These are phyloP conservation scores for Cinnamomum chago DNA, from an alignment of 164 flowering plant species.

Conservation along the genomic window DNA sequence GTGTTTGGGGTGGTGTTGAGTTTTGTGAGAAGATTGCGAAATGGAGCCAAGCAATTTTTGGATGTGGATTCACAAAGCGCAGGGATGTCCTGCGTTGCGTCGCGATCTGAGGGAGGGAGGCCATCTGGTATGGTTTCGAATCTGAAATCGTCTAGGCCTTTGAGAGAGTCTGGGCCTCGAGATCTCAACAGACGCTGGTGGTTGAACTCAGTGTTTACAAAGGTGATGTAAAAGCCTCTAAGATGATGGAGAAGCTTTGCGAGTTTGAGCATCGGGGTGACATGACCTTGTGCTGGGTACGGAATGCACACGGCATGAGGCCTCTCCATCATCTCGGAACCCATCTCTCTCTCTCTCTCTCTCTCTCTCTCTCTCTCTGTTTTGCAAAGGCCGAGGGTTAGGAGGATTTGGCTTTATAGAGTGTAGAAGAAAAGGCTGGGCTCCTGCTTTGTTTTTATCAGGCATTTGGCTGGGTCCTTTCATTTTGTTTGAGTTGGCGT, in stretches of 20 bases:
- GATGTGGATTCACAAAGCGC: conserved; percentile 31
- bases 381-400: no score
- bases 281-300: conserved; percentile 61
- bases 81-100: conserved; percentile 43
- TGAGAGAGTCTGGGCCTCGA: conserved; percentile 28
- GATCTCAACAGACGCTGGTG: conserved; percentile 41
- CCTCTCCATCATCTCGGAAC: not conserved
- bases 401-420: no score
- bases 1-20: conserved; percentile 15
- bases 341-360: no score
- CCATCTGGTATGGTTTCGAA: conserved; percentile 66
- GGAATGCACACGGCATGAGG: conserved; percentile 53
- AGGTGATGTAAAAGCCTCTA: conserved; percentile 52
- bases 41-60: conserved; percentile 23
- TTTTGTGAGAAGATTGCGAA: conserved; percentile 22
- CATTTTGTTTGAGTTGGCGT: no score
- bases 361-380: no score
- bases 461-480: no score
- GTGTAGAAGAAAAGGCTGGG: no score
- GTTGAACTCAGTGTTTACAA: conserved; percentile 62
- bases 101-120: conserved; percentile 43
- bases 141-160: conserved; percentile 31
- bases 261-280: conserved; percentile 42
- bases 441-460: no score
- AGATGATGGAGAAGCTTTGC: conserved; percentile 49